Percentiles rank a stretch among this genome's conserved stretches.
phyloP scores from a whole-genome alignment of 352 stramenopile species.

The Phytopythium mirpurense region DNA sequence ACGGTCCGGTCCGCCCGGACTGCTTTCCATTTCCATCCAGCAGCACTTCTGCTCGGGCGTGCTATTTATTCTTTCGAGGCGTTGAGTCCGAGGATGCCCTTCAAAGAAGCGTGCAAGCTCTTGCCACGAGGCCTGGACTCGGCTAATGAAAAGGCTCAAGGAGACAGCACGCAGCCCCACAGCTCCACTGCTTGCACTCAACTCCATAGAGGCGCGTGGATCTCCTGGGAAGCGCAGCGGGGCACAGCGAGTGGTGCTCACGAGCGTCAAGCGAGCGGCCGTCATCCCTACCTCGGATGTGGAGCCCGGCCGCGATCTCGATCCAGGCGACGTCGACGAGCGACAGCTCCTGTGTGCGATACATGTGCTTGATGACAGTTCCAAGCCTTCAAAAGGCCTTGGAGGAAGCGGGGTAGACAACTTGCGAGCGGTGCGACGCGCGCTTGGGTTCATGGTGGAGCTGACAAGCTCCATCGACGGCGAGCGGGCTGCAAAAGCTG shows the following conservation, averaged over 20 bases:
- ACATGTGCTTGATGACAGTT: conserved; percentile 28
- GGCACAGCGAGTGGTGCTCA: neutral
- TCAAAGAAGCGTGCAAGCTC: neutral
- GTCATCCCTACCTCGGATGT: too few species aligned
- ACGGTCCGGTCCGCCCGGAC: neutral
- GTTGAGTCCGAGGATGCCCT: neutral
- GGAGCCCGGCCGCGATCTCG: neutral
- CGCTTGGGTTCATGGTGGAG: conserved; percentile 26
- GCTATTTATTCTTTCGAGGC: conserved; percentile 1
- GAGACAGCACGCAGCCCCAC: neutral
- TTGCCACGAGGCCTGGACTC: too few species aligned
- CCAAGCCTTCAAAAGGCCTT: conserved; percentile 6
- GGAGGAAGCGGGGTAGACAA: neutral
- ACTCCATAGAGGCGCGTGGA: neutral
- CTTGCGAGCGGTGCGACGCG: conserved; percentile 9
- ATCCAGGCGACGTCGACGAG: conserved; percentile 13
- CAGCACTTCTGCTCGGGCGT: too few species aligned
- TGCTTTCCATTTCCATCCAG: neutral
- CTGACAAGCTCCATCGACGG: conserved; percentile 20
- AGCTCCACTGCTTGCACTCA: neutral
- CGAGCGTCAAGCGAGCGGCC: neutral
- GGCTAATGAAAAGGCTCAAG: neutral
- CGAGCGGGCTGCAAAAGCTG: too few species aligned
- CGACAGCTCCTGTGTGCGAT: conserved; percentile 33
- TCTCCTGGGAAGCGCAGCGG: neutral